Evolutionary conservation across 179 eudicot species (phyloP).

Genomic region (Silene coronaria): DNA sequence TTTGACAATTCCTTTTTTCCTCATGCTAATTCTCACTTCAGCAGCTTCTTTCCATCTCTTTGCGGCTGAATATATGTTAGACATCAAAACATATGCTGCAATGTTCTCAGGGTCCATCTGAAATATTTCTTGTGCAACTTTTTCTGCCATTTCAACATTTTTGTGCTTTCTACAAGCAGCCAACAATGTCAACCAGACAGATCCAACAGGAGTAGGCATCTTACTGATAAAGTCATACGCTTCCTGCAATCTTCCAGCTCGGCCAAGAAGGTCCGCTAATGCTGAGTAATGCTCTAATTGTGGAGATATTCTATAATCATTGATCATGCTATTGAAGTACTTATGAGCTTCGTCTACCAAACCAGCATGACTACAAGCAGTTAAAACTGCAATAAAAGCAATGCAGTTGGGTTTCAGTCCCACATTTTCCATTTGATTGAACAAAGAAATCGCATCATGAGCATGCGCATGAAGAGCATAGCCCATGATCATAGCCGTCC

Average conservation of each 20-base stretch:
- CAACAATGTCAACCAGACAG: conserved; percentile 56
- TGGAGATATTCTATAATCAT: conserved; percentile 48
- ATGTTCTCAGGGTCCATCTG: conserved; percentile 41
- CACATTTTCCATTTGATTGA: conserved; percentile 47
- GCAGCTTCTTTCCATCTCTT: conserved; percentile 64
- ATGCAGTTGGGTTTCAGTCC: conserved; percentile 57
- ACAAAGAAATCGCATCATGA: conserved; percentile 52
- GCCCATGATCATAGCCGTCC: conserved; percentile 93
- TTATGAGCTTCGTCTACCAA: conserved; percentile 55
- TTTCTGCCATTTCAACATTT: conserved; percentile 65
- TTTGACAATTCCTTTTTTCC: conserved; percentile 42
- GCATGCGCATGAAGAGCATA: conserved; percentile 69
- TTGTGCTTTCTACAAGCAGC: conserved; percentile 66
- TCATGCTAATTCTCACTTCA: conserved; percentile 38
- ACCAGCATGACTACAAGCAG: conserved; percentile 89
- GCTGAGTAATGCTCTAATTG: conserved; percentile 74
- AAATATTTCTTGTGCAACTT: conserved; percentile 43
- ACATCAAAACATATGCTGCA: conserved; percentile 51
- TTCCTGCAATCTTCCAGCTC: conserved; percentile 76
- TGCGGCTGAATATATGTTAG: conserved; percentile 54
- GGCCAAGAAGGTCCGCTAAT: conserved; percentile 68
- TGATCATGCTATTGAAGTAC: conserved; percentile 50
- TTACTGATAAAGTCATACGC: conserved; percentile 54
- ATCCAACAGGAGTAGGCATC: conserved; percentile 38
- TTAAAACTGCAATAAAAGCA: conserved; percentile 61